A percentile compares a stretch with the other conserved stretches of the same genome.
These are phyloP conservation scores for Phytophthora ramorum DNA, from an alignment of 352 stramenopile species.

Conservation along the genomic window DNA sequence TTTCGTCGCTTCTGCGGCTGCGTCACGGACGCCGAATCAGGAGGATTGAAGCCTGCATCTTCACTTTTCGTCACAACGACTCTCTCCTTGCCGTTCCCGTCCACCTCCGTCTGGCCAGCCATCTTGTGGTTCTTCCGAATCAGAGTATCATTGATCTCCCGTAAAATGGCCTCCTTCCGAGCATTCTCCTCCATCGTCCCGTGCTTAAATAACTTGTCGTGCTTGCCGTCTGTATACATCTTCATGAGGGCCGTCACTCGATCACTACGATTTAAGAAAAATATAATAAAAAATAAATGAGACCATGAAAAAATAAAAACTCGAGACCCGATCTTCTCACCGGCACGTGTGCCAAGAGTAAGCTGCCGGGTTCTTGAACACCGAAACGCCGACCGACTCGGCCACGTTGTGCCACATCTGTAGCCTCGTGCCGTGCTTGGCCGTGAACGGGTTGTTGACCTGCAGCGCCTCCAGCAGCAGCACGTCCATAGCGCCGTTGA, in stretches of 20 bases:
- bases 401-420: constrained; percentile 85
- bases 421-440: constrained; percentile 84
- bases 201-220: constrained; percentile 88
- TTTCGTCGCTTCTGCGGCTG: constrained; percentile 36
- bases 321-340: constrained; percentile 37
- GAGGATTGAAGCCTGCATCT: not conserved
- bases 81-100: constrained; percentile 28
- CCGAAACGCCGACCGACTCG: constrained; percentile 58
- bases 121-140: constrained; percentile 61
- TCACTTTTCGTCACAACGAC: constrained; percentile 28
- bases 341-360: constrained; percentile 88
- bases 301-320: constrained; percentile 1
- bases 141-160: constrained; percentile 62
- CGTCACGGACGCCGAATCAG: not conserved
- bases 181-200: constrained; percentile 72
- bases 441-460: constrained; percentile 77
- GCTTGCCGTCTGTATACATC: constrained; percentile 78
- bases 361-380: constrained; percentile 73
- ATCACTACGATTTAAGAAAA: constrained; percentile 45
- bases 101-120: constrained; percentile 23
- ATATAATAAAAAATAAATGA: constrained; percentile 11
- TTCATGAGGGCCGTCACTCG: constrained; percentile 82
- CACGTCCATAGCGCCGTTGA: constrained; percentile 82
- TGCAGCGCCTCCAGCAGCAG: constrained; percentile 77
- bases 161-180: constrained; percentile 71